Evolutionary conservation across 768 basidiomycete species (phyloP).

Genomic region (Favolaschia claudopus): DNA sequence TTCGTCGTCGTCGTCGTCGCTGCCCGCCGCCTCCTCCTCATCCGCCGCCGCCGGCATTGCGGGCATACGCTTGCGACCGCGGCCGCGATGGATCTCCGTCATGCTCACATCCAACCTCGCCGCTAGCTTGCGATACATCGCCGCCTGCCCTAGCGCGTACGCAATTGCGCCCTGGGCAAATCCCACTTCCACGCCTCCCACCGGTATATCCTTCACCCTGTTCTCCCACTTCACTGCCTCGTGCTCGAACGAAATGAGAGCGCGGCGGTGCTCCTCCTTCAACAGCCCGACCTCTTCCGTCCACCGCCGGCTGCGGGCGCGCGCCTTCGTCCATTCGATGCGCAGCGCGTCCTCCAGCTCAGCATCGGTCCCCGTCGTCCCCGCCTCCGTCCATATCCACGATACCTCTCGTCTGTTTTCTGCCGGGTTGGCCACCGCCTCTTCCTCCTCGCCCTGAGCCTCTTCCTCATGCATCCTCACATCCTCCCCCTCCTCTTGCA

Average conservation of each 20-base stretch:
- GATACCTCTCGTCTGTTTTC: not conserved
- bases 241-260: slow-evolving; percentile 4
- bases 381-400: slow-evolving; percentile 10
- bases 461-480: not conserved
- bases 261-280: slow-evolving; percentile 2
- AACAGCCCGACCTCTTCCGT: slow-evolving; percentile 14
- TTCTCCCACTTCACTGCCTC: slow-evolving; percentile 10
- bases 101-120: not conserved
- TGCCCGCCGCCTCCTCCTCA: not conserved
- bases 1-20: not conserved
- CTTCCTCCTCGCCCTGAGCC: not conserved
- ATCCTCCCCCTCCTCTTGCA: not conserved
- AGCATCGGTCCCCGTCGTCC: not conserved
- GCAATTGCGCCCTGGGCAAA: slow-evolving; percentile 3
- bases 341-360: not conserved
- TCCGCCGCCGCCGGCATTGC: not conserved
- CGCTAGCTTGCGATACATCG: not conserved
- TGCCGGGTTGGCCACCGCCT: not conserved
- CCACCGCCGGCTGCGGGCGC: slow-evolving; percentile 1
- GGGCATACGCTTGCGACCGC: not conserved
- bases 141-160: not conserved
- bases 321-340: slow-evolving; percentile 21
- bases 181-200: not conserved
- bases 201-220: not conserved
- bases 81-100: not conserved